Conservation (phyloP, 1,284 basidiomycete species). For the Tylopilus microsporus region DNA sequence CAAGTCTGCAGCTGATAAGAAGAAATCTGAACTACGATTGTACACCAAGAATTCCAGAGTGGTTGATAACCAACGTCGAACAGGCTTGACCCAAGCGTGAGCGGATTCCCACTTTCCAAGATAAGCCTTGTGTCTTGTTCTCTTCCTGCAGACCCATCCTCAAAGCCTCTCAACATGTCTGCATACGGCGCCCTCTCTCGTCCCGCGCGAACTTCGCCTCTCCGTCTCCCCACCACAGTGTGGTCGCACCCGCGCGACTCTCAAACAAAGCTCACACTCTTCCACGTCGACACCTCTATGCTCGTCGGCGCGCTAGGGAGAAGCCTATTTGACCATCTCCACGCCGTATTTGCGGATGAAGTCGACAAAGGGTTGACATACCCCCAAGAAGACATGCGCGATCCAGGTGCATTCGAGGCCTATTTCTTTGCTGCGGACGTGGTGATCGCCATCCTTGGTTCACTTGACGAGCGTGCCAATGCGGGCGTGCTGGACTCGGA, state of each 20-base stretch:
- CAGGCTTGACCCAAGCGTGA: too few species aligned
- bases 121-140: too few species aligned
- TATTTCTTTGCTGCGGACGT: constrained; percentile 78
- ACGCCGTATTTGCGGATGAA: constrained; percentile 64
- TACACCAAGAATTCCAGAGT: too few species aligned
- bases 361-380: constrained; percentile 77
- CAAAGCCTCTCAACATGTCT: too few species aligned
- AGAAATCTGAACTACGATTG: too few species aligned
- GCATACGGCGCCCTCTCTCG: constrained; percentile 4
- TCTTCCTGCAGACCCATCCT: too few species aligned
- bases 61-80: too few species aligned
- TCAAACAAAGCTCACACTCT: constrained; percentile 40
- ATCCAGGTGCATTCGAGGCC: constrained; percentile 52
- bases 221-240: constrained; percentile 37
- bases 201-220: constrained; percentile 23
- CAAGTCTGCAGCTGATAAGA: too few species aligned
- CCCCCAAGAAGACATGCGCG: constrained; percentile 68
- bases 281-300: constrained; percentile 60
- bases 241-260: constrained; percentile 27
- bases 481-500: background rate
- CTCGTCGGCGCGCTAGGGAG: constrained; percentile 34
- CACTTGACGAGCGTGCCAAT: background rate
- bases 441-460: constrained; percentile 57
- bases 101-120: too few species aligned
- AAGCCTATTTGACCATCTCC: constrained; percentile 58